A percentile compares a stretch with the other conserved stretches of the same genome.
Conservation (phyloP, 371 early-diverging fungal species). For the Dichotomocladium elegans region DNA sequence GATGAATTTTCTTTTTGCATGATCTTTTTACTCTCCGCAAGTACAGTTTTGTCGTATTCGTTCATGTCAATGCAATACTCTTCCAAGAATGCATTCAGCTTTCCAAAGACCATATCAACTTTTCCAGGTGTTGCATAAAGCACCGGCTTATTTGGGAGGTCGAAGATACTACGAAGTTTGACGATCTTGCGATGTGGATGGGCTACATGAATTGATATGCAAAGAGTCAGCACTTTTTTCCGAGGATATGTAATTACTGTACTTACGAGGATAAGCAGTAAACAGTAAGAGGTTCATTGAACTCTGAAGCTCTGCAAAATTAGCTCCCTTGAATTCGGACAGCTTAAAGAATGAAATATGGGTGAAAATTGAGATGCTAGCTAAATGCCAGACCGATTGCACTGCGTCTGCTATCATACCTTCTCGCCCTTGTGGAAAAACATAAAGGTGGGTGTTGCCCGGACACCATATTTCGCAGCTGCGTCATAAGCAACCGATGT, state of each 20-base stretch:
- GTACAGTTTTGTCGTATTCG: constrained; percentile 13
- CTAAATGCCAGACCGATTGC: no score
- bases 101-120: constrained; percentile 56
- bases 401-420: no score
- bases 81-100: constrained; percentile 42
- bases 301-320: constrained; percentile 58
- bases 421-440: constrained; percentile 66
- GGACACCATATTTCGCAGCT: constrained; percentile 49
- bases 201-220: constrained; percentile 40
- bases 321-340: constrained; percentile 64
- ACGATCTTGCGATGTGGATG: constrained; percentile 60
- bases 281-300: constrained; percentile 59
- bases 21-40: constrained; percentile 19
- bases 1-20: background rate
- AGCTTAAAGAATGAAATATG: constrained; percentile 28
- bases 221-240: background rate
- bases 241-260: background rate
- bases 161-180: constrained; percentile 27
- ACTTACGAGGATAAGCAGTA: constrained; percentile 67
- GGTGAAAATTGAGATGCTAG: no score
- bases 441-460: constrained; percentile 90
- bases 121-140: constrained; percentile 49
- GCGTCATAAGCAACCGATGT: constrained; percentile 50
- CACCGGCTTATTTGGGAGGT: constrained; percentile 48
- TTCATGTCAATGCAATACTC: constrained; percentile 20